These are phyloP conservation scores for Pestalotiopsis fici DNA, from an alignment of 2,329 filamentous ascomycete genomes.

Conservation along the genomic window DNA sequence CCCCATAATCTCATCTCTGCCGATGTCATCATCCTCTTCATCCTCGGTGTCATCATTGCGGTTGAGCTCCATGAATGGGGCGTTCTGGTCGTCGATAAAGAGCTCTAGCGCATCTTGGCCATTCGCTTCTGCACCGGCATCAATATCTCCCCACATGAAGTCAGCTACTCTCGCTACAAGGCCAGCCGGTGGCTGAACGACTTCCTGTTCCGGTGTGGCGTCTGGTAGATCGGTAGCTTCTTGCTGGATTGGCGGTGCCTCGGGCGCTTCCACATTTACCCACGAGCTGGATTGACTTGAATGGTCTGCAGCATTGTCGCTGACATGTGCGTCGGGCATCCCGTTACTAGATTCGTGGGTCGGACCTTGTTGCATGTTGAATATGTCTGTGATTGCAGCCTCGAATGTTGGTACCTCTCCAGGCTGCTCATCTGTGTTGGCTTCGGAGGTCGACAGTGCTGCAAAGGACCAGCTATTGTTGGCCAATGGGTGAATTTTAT, in stretches of 20 bases:
- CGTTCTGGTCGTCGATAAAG: constrained; percentile 48
- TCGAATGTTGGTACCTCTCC: background rate
- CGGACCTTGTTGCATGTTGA: background rate
- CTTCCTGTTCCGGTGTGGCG: background rate
- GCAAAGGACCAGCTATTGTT: constrained; percentile 59
- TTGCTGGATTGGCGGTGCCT: background rate
- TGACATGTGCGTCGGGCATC: background rate
- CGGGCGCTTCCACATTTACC: background rate
- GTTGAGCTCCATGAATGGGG: constrained; percentile 35
- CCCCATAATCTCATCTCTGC: constrained; percentile 30
- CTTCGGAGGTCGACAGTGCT: background rate
- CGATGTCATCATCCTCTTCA: constrained; percentile 25
- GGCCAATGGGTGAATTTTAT: constrained; percentile 51
- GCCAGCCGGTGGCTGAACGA: constrained; percentile 30
- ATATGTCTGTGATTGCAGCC: background rate
- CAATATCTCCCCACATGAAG: constrained; percentile 64
- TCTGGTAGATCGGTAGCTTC: constrained; percentile 10
- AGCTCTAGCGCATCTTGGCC: constrained; percentile 66
- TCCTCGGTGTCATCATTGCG: constrained; percentile 38
- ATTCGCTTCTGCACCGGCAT: constrained; percentile 40
- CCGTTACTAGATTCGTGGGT: background rate
- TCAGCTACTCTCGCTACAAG: constrained; percentile 49
- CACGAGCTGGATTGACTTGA: background rate
- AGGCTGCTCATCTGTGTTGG: background rate
- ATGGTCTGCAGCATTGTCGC: background rate